These are phyloP conservation scores for Quercus tomentella DNA, from an alignment of 331 rosid genomes.

Conservation along the genomic window DNA sequence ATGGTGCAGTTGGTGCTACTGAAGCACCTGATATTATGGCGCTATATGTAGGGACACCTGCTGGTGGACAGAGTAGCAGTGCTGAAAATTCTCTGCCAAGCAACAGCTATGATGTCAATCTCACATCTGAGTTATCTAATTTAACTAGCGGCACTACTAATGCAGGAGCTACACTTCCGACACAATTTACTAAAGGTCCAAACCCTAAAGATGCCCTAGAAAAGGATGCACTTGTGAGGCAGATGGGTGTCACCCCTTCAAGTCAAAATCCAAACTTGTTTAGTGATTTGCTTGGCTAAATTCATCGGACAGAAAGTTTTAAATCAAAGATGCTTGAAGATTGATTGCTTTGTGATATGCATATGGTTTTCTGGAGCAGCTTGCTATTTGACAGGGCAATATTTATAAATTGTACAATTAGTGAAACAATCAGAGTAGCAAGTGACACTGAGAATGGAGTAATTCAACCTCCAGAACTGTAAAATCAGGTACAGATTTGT, in stretches of 20 bases:
- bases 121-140: conserved; percentile 42
- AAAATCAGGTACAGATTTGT: background rate
- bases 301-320: background rate
- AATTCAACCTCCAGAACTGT: background rate
- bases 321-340: conserved; percentile 11
- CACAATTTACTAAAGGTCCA: conserved; percentile 58
- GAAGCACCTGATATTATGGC: conserved; percentile 47
- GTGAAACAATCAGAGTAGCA: background rate
- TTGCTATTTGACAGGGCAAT: background rate
- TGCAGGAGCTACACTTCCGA: conserved; percentile 31
- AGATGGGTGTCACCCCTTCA: conserved; percentile 86
- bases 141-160: conserved; percentile 14
- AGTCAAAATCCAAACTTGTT: conserved; percentile 85
- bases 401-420: background rate
- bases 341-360: conserved; percentile 23
- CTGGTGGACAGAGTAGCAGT: conserved; percentile 33
- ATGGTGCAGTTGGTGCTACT: conserved; percentile 28
- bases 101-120: conserved; percentile 33
- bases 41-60: conserved; percentile 38
- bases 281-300: conserved; percentile 72
- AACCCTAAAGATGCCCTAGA: conserved; percentile 47
- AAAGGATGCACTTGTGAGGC: conserved; percentile 83
- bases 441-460: background rate
- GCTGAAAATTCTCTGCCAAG: conserved; percentile 32
- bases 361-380: conserved; percentile 12